A percentile compares a stretch with the other conserved stretches of the same genome.
Conservation (phyloP, 1,139 yeast genomes). For the Casaregolazyma suthepensis region DNA sequence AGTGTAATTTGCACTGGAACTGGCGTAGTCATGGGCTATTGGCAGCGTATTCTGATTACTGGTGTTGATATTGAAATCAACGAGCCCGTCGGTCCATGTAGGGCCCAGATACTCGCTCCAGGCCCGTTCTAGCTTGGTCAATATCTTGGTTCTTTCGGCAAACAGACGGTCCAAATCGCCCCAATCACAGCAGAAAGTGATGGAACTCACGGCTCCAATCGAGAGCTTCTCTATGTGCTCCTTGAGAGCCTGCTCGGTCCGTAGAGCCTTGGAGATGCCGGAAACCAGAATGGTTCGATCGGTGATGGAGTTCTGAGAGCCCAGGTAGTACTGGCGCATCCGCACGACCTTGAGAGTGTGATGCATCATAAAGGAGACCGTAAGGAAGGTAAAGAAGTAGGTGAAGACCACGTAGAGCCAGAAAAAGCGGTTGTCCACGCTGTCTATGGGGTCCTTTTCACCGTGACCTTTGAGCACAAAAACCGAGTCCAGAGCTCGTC, state of each 20-base stretch:
- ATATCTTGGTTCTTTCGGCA: slow-evolving; percentile 47
- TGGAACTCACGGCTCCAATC: slow-evolving; percentile 71
- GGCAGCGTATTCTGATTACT: slow-evolving; percentile 1
- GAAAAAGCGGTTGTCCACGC: slow-evolving; percentile 31
- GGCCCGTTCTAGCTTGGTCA: slow-evolving; percentile 56
- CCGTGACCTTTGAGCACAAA: slow-evolving; percentile 15
- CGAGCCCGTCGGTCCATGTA: slow-evolving; percentile 23
- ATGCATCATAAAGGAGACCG: slow-evolving; percentile 53
- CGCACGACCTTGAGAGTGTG: slow-evolving; percentile 69
- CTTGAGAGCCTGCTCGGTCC: slow-evolving; percentile 62
- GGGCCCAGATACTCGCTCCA: slow-evolving; percentile 71
- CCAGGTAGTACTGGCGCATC: slow-evolving; percentile 76
- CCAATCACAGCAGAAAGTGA: slow-evolving; percentile 86
- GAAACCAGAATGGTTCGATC: slow-evolving; percentile 86
- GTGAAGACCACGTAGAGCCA: slow-evolving; percentile 89
- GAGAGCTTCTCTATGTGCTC: slow-evolving; percentile 70
- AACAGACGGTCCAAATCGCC: slow-evolving; percentile 59
- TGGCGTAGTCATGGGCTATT: neutral
- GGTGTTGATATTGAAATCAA: slow-evolving; percentile 7
- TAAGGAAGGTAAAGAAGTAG: slow-evolving; percentile 68
- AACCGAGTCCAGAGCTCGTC: neutral
- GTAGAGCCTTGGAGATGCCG: slow-evolving; percentile 81
- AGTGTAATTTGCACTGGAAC: neutral
- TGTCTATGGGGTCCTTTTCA: slow-evolving; percentile 28
- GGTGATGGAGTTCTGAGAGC: slow-evolving; percentile 83